Conservation (phyloP, 1,284 basidiomycete genomes). For the Tylopilus sp. region DNA sequence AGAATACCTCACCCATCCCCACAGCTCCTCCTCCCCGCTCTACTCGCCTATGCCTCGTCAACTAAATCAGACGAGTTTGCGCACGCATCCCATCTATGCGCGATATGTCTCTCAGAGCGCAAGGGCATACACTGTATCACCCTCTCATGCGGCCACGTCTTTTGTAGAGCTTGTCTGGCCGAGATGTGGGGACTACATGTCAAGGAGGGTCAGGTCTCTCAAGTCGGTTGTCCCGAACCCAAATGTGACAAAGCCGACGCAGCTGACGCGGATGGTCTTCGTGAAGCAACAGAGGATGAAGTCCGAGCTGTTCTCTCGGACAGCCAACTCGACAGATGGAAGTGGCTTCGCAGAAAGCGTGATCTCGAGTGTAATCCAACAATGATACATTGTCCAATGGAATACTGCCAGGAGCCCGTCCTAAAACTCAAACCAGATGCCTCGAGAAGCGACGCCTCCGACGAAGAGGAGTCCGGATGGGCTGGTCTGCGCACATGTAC, state of each 20-base stretch:
- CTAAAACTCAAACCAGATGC: slow-evolving; percentile 46
- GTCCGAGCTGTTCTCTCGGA: slow-evolving; percentile 62
- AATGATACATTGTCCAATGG: slow-evolving; percentile 69
- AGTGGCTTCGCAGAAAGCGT: slow-evolving; percentile 65
- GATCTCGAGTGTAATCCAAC: slow-evolving; percentile 70
- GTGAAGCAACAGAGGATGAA: slow-evolving; percentile 66
- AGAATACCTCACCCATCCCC: slow-evolving; percentile 58
- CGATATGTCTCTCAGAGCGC: slow-evolving; percentile 62
- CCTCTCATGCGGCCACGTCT: slow-evolving; percentile 63
- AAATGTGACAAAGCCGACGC: slow-evolving; percentile 62
- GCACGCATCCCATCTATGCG: slow-evolving; percentile 57
- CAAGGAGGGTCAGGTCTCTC: slow-evolving; percentile 62
- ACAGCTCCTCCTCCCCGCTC: slow-evolving; percentile 43
- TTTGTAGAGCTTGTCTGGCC: slow-evolving; percentile 64
- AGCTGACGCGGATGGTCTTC: slow-evolving; percentile 7
- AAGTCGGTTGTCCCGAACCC: slow-evolving; percentile 69
- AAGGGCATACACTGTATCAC: slow-evolving; percentile 67
- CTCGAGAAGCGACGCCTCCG: slow-evolving; percentile 21
- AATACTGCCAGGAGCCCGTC: slow-evolving; percentile 67
- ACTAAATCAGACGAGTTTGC: slow-evolving; percentile 51
- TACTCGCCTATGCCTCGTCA: slow-evolving; percentile 47
- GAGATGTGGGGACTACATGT: slow-evolving; percentile 75
- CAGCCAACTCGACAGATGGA: slow-evolving; percentile 61
- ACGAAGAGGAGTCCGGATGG: slow-evolving; percentile 55
- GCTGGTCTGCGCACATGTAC: slow-evolving; percentile 63